These are phyloP conservation scores for Claviceps sp. DNA, from an alignment of 2,329 filamentous ascomycete genomes.

Conservation along the genomic window DNA sequence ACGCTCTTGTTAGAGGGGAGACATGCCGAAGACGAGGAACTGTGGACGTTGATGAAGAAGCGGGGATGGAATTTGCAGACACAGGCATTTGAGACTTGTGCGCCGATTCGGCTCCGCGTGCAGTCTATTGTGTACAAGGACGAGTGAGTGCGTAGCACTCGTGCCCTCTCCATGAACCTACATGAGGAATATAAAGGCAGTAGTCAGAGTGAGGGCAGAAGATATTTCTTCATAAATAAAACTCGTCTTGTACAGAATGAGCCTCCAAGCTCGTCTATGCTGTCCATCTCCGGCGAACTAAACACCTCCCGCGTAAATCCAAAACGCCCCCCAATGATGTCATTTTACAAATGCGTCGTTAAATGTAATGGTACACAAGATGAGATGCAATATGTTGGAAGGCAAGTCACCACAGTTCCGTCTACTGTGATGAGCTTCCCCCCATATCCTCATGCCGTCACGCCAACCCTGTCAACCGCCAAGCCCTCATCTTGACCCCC, in stretches of 20 bases:
- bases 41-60: constrained; percentile 16
- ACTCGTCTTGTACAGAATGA: not conserved
- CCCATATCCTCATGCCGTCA: constrained; percentile 15
- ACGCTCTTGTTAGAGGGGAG: constrained; percentile 6
- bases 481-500: constrained; percentile 51
- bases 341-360: no score
- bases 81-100: constrained; percentile 23
- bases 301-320: no score
- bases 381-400: no score
- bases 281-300: no score
- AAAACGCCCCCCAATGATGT: no score
- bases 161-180: no score
- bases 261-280: not conserved
- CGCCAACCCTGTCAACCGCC: constrained; percentile 35
- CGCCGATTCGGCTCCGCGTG: constrained; percentile 19
- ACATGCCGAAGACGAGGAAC: constrained; percentile 7
- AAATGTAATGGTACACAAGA: no score
- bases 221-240: not conserved
- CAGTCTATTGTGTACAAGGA: constrained; percentile 14
- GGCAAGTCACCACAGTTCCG: no score
- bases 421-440: not conserved
- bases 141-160: constrained; percentile 7
- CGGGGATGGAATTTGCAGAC: constrained; percentile 23
- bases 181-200: no score
- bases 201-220: no score